These are phyloP conservation scores for Solanum tacnaense DNA, from an alignment of 257 asterid genomes.

Conservation along the genomic window DNA sequence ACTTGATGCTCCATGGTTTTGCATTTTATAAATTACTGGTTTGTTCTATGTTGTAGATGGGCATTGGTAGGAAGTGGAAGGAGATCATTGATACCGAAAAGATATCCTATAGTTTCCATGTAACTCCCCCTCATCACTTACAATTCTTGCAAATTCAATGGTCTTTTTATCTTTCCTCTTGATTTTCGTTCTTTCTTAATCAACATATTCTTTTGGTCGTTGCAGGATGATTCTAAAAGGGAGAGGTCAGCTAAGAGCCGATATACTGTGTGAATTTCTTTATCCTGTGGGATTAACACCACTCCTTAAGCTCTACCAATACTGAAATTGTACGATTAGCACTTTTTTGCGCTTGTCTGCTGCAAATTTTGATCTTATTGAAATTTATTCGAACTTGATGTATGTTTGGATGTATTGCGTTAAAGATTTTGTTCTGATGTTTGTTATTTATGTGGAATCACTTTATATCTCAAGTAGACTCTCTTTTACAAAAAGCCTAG, in stretches of 20 bases:
- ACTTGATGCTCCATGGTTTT: not conserved
- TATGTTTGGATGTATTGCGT: not conserved
- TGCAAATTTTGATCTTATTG: not conserved
- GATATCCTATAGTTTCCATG: conserved; percentile 62
- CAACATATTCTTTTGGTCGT: not conserved
- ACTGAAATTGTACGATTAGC: not conserved
- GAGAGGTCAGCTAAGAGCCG: conserved; percentile 56
- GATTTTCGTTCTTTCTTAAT: not conserved
- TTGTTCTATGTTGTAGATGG: conserved; percentile 39
- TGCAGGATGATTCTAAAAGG: conserved; percentile 71
- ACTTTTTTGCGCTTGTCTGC: not conserved
- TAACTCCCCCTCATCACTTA: conserved; percentile 3
- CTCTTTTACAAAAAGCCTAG: no score
- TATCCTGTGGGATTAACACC: not conserved
- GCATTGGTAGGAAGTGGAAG: conserved; percentile 96
- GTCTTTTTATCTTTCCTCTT: not conserved
- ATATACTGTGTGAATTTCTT: conserved; percentile 33
- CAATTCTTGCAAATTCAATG: not conserved
- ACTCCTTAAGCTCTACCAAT: not conserved
- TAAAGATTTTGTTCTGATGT: not conserved
- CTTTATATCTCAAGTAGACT: not conserved
- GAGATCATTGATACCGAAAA: conserved; percentile 63
- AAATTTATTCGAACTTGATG: not conserved
- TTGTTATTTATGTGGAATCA: not conserved
- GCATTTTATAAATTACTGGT: not conserved